Conservation (phyloP, 495 filamentous ascomycete genomes). For the Tetracladium marchalianum region DNA sequence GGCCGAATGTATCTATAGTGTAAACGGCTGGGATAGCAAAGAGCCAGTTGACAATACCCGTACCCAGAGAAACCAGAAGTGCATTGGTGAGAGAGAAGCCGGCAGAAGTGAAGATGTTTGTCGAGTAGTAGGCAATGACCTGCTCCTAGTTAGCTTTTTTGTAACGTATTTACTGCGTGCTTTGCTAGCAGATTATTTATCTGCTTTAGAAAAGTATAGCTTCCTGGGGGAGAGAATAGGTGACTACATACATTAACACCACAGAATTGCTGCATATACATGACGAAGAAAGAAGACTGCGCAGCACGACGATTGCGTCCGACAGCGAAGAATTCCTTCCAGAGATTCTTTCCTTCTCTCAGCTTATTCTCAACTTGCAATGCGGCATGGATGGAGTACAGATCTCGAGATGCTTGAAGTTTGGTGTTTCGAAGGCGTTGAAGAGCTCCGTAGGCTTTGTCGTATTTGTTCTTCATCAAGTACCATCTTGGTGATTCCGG, state of each 20-base stretch:
- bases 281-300: conserved; percentile 62
- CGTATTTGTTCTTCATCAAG: not conserved
- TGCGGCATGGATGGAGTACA: conserved; percentile 71
- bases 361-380: conserved; percentile 56
- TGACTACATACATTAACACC: too few relatives aligned
- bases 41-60: conserved; percentile 65
- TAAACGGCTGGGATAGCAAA: conserved; percentile 69
- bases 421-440: conserved; percentile 49
- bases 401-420: conserved; percentile 66
- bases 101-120: conserved; percentile 49
- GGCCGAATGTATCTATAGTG: conserved; percentile 67
- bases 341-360: conserved; percentile 47
- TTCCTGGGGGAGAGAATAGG: too few relatives aligned
- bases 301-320: conserved; percentile 73
- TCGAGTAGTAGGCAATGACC: conserved; percentile 62
- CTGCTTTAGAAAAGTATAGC: too few relatives aligned
- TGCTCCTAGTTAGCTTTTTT: too few relatives aligned
- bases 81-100: conserved; percentile 45
- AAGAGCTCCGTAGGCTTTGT: conserved; percentile 5
- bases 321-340: conserved; percentile 60
- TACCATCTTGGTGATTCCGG: not conserved
- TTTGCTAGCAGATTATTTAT: not conserved
- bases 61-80: conserved; percentile 58
- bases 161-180: not conserved
- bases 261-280: conserved; percentile 74